Evolutionary conservation across 495 filamentous ascomycete genomes (phyloP), one percentile per base, ranked within the genome.

Genomic region (Aspergillus ellipticus): DNA sequence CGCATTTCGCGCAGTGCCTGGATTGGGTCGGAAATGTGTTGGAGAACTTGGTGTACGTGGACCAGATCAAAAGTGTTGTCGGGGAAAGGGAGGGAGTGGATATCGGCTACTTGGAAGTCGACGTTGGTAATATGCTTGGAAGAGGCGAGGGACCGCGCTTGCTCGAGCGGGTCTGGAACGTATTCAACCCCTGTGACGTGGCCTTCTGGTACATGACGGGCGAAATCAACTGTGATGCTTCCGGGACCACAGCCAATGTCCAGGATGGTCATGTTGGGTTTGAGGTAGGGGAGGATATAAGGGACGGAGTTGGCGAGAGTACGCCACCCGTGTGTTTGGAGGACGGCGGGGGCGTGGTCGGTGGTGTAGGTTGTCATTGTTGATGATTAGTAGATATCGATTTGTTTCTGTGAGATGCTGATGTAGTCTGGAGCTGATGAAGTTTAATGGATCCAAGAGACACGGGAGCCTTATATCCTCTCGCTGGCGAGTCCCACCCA

Each of bases 61-160:
- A 87, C 81, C 4, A 87, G 54, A 61, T 88, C 85, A 57, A 87
- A 88, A 0, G 66, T 71, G 31, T 69, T 64, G 46, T 84, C 80
- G 9, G 60, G 45, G 54, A 77, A 84, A 2, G 72, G 60, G 5
- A 75, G 62, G 65, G 62, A 46, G 62, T 72, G 64, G 42, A 80
- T 73, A 56, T 85, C 74, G 28, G 74, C 82, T 0, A 73, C 64
- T 17, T 58, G 63, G 58, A 85, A 85, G 0, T 47, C 60, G 49
- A 80, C 63, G 52, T 81, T 82, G 6, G 65, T 65, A 17, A 83
- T 19, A 2, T 71, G 70, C n/a, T 68, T 61, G 17, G 73, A 64
- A 3, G 59, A 49, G 3, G 75, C 75, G 41, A 72, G 63, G 16
- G 55, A 55, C 11, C 70, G 73, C 7, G 79, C 79, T 10, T 64